Base-by-base conservation (phyloP, 169 alveolate species). In the Cyclospora cayetanensis region DNA sequence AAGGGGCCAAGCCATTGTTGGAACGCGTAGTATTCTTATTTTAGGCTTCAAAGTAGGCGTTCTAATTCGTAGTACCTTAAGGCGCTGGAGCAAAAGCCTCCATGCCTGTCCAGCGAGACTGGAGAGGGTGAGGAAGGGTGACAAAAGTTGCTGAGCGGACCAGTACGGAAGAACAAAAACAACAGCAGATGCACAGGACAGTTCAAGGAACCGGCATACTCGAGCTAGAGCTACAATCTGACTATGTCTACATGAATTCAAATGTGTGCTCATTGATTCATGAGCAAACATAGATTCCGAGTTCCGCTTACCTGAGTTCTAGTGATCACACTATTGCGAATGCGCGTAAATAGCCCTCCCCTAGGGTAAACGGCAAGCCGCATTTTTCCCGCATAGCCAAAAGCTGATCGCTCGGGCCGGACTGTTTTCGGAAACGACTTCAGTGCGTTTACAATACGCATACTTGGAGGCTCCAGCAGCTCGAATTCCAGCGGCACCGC, bases 401-500 rank as follows among this genome's bases (percentile, higher is more conserved):
- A 80, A 22, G 89, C 35, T 20, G 74, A 31, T 31, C 89, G 89
- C 70, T 4, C 42, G 53, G 53, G 89, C 25, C 89, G 89, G 29
- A 34, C 53, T 18, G 74, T 52, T 74, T 27, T 80, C 1, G 89
- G 89, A 65, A 80, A 80, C 43, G 74, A 50, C n/a, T 52, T 5
- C 0, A 80, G 89, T 50, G 31, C 20, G 39, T 46, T 20, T 7
- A 25, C 35, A 80, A 35, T 52, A 18, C 35, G 12, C 18, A 20
- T 41, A n/a, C 34, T 15, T 7, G 89, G 74, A 27, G 70, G 89
- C 41, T 50, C 52, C 25, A 70, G 89, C 15, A 80, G 89, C 29
- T 80, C 89, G 22, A 80, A 12, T 35, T 80, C 89, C n/a, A 80
- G 55, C 22, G 89, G 89, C 31, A 80, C 89, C 29, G 89, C 89